Base-by-base conservation (phyloP, 768 basidiomycete species). In the Rhizopogon vulgaris region DNA sequence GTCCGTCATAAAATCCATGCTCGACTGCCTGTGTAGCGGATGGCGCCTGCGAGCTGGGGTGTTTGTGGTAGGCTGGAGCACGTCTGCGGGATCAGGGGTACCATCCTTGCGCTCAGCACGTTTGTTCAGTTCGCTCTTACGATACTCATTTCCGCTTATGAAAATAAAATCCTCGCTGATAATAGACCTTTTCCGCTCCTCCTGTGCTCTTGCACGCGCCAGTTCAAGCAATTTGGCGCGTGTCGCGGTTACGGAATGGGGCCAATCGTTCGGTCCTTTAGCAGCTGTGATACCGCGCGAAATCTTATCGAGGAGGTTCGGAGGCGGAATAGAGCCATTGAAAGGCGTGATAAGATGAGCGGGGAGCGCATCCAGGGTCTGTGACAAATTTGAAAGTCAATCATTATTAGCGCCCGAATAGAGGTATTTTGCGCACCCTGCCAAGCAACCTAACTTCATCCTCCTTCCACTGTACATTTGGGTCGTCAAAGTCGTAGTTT, bases 271-370 rank as follows among this genome's bases (percentile, higher is more conserved):
- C 12, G 85, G 78, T 5, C 85, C 88, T 63, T 90, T 90, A 47
- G 85, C 84, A 27, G 85, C 74, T 8, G 78, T 71, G 54, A 93
- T 81, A 48, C 87, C 83, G 12, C 87, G 82, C 10, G 90, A 87
- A 57, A 93, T 83, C 72, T 88, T 90, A 68, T 93, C 89, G 53
- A 93, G 82, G 18, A 92, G 78, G 65, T 92, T 92, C 12, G 87
- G 83, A 30, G 90, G 90, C 1, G 90, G 90, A 17, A 92, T 79
- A 41, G 83, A 77, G 28, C 90, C 90, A 57, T 86, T 84, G 75
- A 90, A 92, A 49, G 90, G 90, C 14, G 90, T 92, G 65, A 89
- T 75, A n/a, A 93, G 79, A 60, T 91, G 87, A 6, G 84, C 73
- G 9, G 90, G 90, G 53, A 91, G 80, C 40, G 85, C 84, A 63